Evolutionary conservation across 148 eudicot genomes (phyloP), one percentile per base, ranked within the genome.

Genomic region (Vaccinium macrocarpon): DNA sequence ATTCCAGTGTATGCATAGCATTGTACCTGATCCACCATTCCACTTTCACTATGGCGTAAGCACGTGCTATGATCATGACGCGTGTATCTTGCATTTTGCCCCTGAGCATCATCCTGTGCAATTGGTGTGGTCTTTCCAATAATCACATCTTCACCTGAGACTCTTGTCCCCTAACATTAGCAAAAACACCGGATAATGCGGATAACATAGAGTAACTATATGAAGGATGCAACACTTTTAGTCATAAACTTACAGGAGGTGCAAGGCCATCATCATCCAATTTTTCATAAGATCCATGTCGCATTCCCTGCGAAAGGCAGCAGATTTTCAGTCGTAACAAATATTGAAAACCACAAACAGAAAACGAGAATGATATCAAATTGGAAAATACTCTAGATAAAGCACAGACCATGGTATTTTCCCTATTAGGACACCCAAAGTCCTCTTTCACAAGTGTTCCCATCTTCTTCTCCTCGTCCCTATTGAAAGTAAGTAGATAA

Each of bases 391-490:
- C 57, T n/a, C 61, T 81, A 59, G 16, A 79, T 27, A 12, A 21
- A 76, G 72, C 51, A 86, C 88, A 56, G 64, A 91, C 96, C 99
- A 96, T 94, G 62, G 98, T 94, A 88, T 91, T 94, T 78, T 95
- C 90, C 84, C 99, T 86, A 82, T 94, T 93, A 13, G 99, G 98
- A 50, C 93, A 91, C 25, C 95, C 99, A 80, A 96, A 96, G 55
- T 96, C 97, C 88, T 96, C 99, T 75, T 92, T 92, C 19, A 96
- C 92, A 62, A 96, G 93, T 5, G 97, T 96, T 56, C 99, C 99
- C 99, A 96, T 94, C 88, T 93, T 96, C 90, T 96, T 96, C 89
- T 96, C 99, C 86, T 96, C 98, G 62, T 96, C 99, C 87, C 99
- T 91, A 9, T 53, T 48, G 48, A 77, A 87, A 46, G 71, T 23